Evolutionary conservation across 2,329 filamentous ascomycete species (phyloP), one percentile per base, ranked within the genome.

Genomic region (Dothidotthia symphoricarpi): DNA sequence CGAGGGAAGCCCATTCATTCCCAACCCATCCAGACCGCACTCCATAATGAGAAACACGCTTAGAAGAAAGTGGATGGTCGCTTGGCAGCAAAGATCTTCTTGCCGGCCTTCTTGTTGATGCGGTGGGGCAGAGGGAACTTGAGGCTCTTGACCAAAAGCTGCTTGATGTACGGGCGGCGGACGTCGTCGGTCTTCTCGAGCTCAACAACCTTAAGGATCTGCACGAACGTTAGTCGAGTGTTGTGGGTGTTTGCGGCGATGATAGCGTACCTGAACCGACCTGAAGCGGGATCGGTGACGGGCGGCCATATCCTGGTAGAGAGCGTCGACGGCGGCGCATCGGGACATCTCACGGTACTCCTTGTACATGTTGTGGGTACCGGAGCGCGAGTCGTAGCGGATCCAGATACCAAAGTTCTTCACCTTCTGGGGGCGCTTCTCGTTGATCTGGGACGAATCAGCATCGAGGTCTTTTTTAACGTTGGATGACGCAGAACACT

Each of bases 311-410:
- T 98, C 93, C 77, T 93, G 87, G 86, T 98, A 98, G 71, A 98
- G 83, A 62, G 91, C 77, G 77, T 97, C 87, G 68, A 97, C 91
- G 59, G 93, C 93, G 62, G 93, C 91, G 69, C 85, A 87, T 75
- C 93, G 83, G 72, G 87, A 91, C 82, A 97, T 87, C 82, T 97
- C 93, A 73, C 93, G 88, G 86, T 96, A 97, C 85, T 98, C 93
- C 85, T 97, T 97, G 88, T 98, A 98, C 93, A 98, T 98, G 86
- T 98, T 98, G 89, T 98, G 93, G 68, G 93, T 98, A 67, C 93
- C 93, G 67, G 93, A 97, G 76, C 93, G 91, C 52, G 94, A 98
- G 80, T 98, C 91, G 81, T 98, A 98, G 73, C 94, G 90, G 78
- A 98, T 85, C 94, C 94, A 98, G 83, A 98, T 85, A 74, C 93